These are phyloP conservation scores for Oryza coarctata DNA, from an alignment of 176 grass and related monocot genomes.

Conservation along the genomic window DNA sequence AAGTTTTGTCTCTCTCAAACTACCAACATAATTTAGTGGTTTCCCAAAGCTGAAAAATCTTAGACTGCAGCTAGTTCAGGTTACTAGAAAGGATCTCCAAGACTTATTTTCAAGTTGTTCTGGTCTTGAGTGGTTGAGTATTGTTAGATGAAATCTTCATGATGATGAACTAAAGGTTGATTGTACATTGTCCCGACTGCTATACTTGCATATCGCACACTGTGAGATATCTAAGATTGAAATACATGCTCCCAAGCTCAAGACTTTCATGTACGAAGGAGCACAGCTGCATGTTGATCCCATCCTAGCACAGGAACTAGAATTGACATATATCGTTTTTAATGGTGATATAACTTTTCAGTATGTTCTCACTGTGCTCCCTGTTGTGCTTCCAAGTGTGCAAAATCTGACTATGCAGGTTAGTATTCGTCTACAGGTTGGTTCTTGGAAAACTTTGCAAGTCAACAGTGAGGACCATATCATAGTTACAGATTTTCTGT, in stretches of 20 bases:
- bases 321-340: not conserved
- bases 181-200: not conserved
- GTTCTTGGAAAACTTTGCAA: not conserved
- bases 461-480: not conserved
- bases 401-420: not conserved
- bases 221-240: not conserved
- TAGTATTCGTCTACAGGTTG: not conserved
- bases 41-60: constrained; percentile 23
- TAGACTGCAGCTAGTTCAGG: not conserved
- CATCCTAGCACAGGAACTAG: not conserved
- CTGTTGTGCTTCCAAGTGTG: not conserved
- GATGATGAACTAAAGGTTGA: not conserved
- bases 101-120: not conserved
- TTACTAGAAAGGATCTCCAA: not conserved
- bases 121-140: constrained; percentile 4
- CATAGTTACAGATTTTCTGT: not conserved
- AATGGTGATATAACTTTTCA: not conserved
- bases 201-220: not conserved
- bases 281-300: not conserved
- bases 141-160: not conserved
- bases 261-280: constrained; percentile 4
- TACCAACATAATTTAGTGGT: constrained; percentile 12
- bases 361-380: not conserved
- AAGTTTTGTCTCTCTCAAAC: constrained; percentile 9
- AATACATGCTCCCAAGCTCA: not conserved